Evolutionary conservation across 2,329 filamentous ascomycete species (phyloP).

Genomic region (Corynespora cassiicola): DNA sequence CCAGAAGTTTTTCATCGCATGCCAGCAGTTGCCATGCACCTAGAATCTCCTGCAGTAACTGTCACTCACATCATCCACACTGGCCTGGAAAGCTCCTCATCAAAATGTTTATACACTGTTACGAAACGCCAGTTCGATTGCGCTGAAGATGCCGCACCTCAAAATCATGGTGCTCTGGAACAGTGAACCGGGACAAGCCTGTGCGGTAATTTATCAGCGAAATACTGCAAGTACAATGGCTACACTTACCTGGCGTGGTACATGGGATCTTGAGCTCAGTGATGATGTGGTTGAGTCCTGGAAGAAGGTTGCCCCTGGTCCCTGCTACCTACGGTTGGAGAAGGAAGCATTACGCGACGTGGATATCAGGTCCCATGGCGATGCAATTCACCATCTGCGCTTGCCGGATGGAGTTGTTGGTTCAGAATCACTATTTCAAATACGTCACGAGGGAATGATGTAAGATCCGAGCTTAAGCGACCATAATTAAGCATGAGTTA

Average conservation of each 20-base stretch:
- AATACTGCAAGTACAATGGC: constrained; percentile 20
- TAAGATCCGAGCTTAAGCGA: too few species aligned
- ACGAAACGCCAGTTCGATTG: constrained; percentile 24
- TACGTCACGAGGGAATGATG: constrained; percentile 22
- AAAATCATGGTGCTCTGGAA: constrained; percentile 28
- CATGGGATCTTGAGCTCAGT: constrained; percentile 24
- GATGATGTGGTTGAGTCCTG: constrained; percentile 23
- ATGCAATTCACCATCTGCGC: constrained; percentile 25
- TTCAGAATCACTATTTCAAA: constrained; percentile 22
- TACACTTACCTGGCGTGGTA: constrained; percentile 27
- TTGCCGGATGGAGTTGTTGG: constrained; percentile 24
- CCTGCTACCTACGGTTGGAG: constrained; percentile 22
- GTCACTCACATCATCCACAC: constrained; percentile 25
- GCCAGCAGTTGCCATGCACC: constrained; percentile 26
- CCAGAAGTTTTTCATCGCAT: constrained; percentile 26
- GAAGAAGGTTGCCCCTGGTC: constrained; percentile 21
- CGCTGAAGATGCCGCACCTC: constrained; percentile 26
- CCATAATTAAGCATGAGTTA: too few species aligned
- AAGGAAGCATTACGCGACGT: constrained; percentile 24
- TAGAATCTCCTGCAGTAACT: constrained; percentile 26
- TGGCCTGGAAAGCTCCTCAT: constrained; percentile 20
- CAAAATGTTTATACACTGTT: constrained; percentile 23
- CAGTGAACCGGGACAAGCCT: constrained; percentile 23
- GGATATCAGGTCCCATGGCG: constrained; percentile 24
- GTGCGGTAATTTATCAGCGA: constrained; percentile 26